These are phyloP conservation scores for Ulota crispa DNA, from an alignment of 225 moss, liverwort and hornwort species.

Conservation along the genomic window DNA sequence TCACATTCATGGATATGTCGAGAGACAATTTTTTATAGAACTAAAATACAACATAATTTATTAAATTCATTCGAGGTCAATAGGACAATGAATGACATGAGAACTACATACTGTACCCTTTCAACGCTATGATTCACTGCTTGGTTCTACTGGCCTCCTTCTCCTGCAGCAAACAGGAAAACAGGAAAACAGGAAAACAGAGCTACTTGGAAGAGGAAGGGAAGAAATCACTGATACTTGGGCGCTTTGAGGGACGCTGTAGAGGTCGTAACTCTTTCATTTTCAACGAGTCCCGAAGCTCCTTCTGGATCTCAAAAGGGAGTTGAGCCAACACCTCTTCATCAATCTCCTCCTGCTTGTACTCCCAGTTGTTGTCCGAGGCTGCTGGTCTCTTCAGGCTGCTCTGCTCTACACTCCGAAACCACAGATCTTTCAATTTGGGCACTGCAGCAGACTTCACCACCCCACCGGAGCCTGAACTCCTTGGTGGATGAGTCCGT, in stretches of 20 bases:
- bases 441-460: background rate
- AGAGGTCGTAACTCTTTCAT: slow-evolving; percentile 12
- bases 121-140: no score
- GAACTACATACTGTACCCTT: no score
- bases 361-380: slow-evolving; percentile 27
- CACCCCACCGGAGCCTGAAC: background rate
- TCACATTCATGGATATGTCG: no score
- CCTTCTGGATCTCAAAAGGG: slow-evolving; percentile 68
- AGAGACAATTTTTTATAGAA: no score
- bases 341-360: slow-evolving; percentile 72
- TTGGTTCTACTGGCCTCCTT: no score
- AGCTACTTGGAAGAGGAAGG: slow-evolving; percentile 45
- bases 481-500: background rate
- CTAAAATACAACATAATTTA: no score
- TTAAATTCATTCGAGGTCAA: no score
- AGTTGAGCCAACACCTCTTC: slow-evolving; percentile 71
- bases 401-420: slow-evolving; percentile 26
- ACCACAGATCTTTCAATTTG: slow-evolving; percentile 74
- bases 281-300: slow-evolving; percentile 60
- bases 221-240: slow-evolving; percentile 75
- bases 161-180: background rate
- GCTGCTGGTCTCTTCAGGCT: slow-evolving; percentile 15
- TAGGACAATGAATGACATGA: no score
- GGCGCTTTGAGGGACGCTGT: slow-evolving; percentile 44
- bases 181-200: background rate